Base-by-base conservation (phyloP, 306 rosid genomes). In the Gynostemma pentaphyllum region DNA sequence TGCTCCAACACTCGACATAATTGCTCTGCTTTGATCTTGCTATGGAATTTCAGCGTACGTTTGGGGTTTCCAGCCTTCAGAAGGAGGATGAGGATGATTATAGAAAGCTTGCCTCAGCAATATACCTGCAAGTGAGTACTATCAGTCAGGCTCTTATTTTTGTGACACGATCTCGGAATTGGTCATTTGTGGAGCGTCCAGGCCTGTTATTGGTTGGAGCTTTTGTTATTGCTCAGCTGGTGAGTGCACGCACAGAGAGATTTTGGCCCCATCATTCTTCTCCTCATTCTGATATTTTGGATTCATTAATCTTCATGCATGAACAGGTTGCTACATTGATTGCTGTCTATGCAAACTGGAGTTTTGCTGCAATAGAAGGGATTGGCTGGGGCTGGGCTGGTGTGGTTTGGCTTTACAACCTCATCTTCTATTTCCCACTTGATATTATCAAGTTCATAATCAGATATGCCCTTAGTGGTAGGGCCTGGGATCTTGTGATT, bases 331-430 rank as follows among this genome's bases (percentile, higher is more conserved):
- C 96, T 47, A 89, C 95, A 19, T 28, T 89, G 56, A 83, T 89
- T 45, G 95, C 90, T 7, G 91, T 83, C 41, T 89, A 86, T 42
- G 90, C 95, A 32, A 72, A 71, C 70, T 86, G 95, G 95, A 76
- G 84, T 72, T 89, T 86, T 47, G 82, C 96, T 1, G 88, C 88
- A 11, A 78, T 89, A 37, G 79, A 78, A 73, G 96, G 96, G 69
- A 71, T 82, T 52, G 96, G 96, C 27, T 89, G 96, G 95, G 88
- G 96, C 40, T 89, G 95, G 96, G 95, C 96, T 45, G 96, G 96
- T 57, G 78, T 83, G 21, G 72, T 89, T 46, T 89, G 96, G 96
- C 85, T 89, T 12, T 89, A 89, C 59, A 89, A 89, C 72, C 77
- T 89, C 63, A 29, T 86, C 68, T 89, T 80, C 64, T 89, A 80